Evolutionary conservation across 352 stramenopile species (phyloP).

Genomic region (Phytopythium cucurbitacearum): DNA sequence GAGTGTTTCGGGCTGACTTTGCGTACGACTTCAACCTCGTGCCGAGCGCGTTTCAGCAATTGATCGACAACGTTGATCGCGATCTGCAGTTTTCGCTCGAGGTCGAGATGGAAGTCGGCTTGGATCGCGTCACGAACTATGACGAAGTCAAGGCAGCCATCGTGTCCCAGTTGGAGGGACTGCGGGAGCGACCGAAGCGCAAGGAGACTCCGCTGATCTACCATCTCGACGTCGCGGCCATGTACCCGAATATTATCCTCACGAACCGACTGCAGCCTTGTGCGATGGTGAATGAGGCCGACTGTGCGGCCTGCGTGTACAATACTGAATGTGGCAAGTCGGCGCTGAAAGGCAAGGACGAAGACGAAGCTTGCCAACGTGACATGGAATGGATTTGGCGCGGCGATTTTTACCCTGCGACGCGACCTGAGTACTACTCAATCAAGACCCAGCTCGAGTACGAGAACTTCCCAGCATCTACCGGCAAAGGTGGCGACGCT

Average conservation of each 20-base stretch:
- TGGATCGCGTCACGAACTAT: slow-evolving; percentile 92
- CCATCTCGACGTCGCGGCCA: slow-evolving; percentile 98
- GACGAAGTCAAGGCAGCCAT: slow-evolving; percentile 87
- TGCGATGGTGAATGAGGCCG: slow-evolving; percentile 94
- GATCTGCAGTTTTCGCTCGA: slow-evolving; percentile 97
- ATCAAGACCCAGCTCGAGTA: slow-evolving; percentile 95
- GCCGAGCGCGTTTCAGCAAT: slow-evolving; percentile 88
- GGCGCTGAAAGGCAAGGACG: slow-evolving; percentile 60
- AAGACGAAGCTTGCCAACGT: slow-evolving; percentile 91
- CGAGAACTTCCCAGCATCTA: slow-evolving; percentile 70
- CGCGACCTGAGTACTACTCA: slow-evolving; percentile 92
- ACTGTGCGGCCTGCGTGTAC: slow-evolving; percentile 95
- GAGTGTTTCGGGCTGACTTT: slow-evolving; percentile 98
- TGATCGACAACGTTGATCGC: slow-evolving; percentile 97
- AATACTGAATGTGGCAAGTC: slow-evolving; percentile 80
- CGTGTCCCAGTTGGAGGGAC: slow-evolving; percentile 89
- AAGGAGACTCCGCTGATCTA: slow-evolving; percentile 96
- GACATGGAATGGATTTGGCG: slow-evolving; percentile 99
- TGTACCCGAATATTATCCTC: slow-evolving; percentile 99
- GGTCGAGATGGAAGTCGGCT: slow-evolving; percentile 79
- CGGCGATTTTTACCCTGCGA: slow-evolving; percentile 94
- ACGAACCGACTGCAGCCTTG: slow-evolving; percentile 98
- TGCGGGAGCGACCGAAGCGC: slow-evolving; percentile 92
- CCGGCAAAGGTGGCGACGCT: slow-evolving; percentile 6
- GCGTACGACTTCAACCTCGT: slow-evolving; percentile 96